A percentile compares a stretch with the other conserved stretches of the same genome.
Conservation (phyloP, 2,329 filamentous ascomycete species). For the Talaromyces piceae region DNA sequence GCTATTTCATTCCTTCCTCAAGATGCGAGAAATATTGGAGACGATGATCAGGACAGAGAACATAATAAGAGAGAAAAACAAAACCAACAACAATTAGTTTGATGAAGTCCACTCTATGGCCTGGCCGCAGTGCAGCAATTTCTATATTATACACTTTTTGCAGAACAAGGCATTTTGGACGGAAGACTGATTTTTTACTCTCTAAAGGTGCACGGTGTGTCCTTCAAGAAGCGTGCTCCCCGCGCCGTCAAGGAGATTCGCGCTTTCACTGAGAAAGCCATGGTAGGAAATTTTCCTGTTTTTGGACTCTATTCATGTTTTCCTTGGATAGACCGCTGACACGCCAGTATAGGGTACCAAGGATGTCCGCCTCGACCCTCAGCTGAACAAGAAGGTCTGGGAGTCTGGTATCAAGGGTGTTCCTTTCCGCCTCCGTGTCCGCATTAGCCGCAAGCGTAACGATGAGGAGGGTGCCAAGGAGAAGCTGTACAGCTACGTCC, state of each 20-base stretch:
- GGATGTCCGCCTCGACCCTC: slow-evolving; percentile 96
- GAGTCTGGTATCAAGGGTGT: slow-evolving; percentile 98
- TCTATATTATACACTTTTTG: neutral
- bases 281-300: too few species aligned
- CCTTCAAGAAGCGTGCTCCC: slow-evolving; percentile 99
- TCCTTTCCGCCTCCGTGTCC: slow-evolving; percentile 91
- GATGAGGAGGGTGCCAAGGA: slow-evolving; percentile 99
- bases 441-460: slow-evolving; percentile 99
- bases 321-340: neutral
- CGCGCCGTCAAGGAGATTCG: slow-evolving; percentile 99
- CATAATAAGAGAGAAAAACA: slow-evolving; percentile 11
- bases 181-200: slow-evolving; percentile 58
- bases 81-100: slow-evolving; percentile 52
- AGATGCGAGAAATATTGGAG: neutral
- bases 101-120: slow-evolving; percentile 58
- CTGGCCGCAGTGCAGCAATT: slow-evolving; percentile 26
- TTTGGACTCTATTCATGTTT: neutral
- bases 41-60: slow-evolving; percentile 10
- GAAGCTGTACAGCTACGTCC: slow-evolving; percentile 99
- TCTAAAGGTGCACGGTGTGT: slow-evolving; percentile 82
- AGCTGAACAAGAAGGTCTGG: slow-evolving; percentile 99
- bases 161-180: slow-evolving; percentile 44
- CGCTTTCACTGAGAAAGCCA: slow-evolving; percentile 82
- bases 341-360: slow-evolving; percentile 66
- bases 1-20: neutral